These are phyloP conservation scores for Angomonas deanei DNA, from an alignment of 208 protist genomes.

Conservation along the genomic window DNA sequence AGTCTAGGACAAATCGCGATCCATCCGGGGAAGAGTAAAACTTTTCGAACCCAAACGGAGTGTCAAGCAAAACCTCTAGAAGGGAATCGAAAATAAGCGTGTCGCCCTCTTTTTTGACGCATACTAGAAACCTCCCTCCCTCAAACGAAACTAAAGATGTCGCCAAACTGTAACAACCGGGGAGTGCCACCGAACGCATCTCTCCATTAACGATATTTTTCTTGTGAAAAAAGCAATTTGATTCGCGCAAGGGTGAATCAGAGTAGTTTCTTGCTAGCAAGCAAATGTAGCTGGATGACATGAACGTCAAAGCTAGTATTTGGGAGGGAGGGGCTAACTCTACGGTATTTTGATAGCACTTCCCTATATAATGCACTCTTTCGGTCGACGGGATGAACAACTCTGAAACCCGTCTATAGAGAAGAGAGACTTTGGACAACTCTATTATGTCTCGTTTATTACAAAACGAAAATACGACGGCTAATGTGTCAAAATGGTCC, in stretches of 20 bases:
- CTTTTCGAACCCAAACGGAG: constrained; percentile 42
- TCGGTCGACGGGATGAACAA: constrained; percentile 23
- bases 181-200: constrained; percentile 22
- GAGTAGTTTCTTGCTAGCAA: constrained; percentile 24
- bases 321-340: constrained; percentile 45
- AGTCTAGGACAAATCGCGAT: constrained; percentile 33
- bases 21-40: constrained; percentile 54
- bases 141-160: constrained; percentile 40
- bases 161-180: constrained; percentile 23
- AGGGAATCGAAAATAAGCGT: constrained; percentile 51
- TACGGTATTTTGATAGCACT: constrained; percentile 29
- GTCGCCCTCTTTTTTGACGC: constrained; percentile 35
- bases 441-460: constrained; percentile 35
- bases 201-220: not conserved
- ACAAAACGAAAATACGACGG: constrained; percentile 44
- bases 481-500: constrained; percentile 45
- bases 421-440: constrained; percentile 33
- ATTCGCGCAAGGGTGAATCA: constrained; percentile 16
- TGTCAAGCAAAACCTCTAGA: constrained; percentile 31
- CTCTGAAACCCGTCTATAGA: constrained; percentile 23
- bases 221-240: not conserved
- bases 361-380: constrained; percentile 30
- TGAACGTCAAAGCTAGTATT: constrained; percentile 37
- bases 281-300: constrained; percentile 20
- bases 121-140: constrained; percentile 47